These are phyloP conservation scores for Stentor coeruleus DNA, from an alignment of 73 alveolate species.

Conservation along the genomic window DNA sequence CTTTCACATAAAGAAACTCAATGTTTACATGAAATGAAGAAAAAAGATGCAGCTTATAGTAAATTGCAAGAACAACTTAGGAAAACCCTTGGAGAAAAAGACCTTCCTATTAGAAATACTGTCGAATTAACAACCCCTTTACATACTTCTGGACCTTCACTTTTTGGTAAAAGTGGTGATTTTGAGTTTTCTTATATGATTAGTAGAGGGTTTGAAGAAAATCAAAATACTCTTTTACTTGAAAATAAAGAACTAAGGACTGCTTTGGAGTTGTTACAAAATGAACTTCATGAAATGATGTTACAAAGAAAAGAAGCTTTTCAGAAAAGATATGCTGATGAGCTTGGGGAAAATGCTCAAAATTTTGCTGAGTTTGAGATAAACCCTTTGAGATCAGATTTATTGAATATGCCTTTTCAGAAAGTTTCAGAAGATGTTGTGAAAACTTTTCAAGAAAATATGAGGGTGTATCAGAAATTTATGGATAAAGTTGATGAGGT, in stretches of 20 bases:
- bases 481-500: slow-evolving; percentile 12
- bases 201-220: slow-evolving; percentile 25
- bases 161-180: slow-evolving; percentile 15
- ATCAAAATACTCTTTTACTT: slow-evolving; percentile 12
- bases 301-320: slow-evolving; percentile 17
- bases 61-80: slow-evolving; percentile 28
- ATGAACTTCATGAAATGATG: slow-evolving; percentile 10
- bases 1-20: slow-evolving; percentile 12
- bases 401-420: slow-evolving; percentile 21
- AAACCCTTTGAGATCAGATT: neutral
- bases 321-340: slow-evolving; percentile 18
- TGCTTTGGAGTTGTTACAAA: slow-evolving; percentile 4
- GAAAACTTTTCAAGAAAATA: slow-evolving; percentile 29
- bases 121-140: slow-evolving; percentile 11
- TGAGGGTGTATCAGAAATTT: neutral
- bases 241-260: slow-evolving; percentile 27
- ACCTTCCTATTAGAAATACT: slow-evolving; percentile 23
- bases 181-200: slow-evolving; percentile 13
- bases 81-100: slow-evolving; percentile 25
- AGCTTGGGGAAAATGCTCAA: neutral
- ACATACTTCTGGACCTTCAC: slow-evolving; percentile 7
- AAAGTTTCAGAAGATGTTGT: slow-evolving; percentile 18
- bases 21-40: slow-evolving; percentile 16
- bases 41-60: slow-evolving; percentile 17
- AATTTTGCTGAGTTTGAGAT: slow-evolving; percentile 8